Evolutionary conservation across 257 asterid species (phyloP).

Genomic region (Cruciata laevipes): DNA sequence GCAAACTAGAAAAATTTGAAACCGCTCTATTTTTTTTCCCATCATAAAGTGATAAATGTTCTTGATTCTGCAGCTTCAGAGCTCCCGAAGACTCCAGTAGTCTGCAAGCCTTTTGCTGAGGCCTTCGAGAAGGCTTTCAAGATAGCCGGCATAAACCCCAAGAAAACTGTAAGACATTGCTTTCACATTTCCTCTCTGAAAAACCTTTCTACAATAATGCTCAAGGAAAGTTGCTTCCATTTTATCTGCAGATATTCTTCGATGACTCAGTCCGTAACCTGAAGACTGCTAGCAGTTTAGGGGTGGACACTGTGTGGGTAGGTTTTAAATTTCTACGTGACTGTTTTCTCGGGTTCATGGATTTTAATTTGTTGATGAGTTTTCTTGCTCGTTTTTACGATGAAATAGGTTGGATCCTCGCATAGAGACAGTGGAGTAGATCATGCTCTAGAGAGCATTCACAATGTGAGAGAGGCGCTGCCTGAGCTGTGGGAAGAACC

Average conservation of each 20-base stretch:
- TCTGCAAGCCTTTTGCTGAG: conserved; percentile 72
- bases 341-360: not conserved
- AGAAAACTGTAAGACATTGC: conserved; percentile 48
- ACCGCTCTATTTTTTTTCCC: not conserved
- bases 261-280: conserved; percentile 84
- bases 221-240: not conserved
- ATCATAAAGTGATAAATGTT: not conserved
- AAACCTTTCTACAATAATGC: not conserved
- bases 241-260: conserved; percentile 55
- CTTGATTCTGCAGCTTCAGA: conserved; percentile 25
- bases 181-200: conserved; percentile 4
- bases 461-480: conserved; percentile 77
- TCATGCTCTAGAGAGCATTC: conserved; percentile 76
- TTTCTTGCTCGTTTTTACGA: too few relatives aligned
- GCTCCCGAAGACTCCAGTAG: conserved; percentile 36
- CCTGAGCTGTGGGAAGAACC: conserved; percentile 80
- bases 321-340: conserved; percentile 3
- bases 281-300: conserved; percentile 58
- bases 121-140: conserved; percentile 62
- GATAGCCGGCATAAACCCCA: conserved; percentile 60
- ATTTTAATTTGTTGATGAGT: not conserved
- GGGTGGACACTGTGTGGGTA: conserved; percentile 81
- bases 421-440: conserved; percentile 56
- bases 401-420: conserved; percentile 59
- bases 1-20: not conserved